These are phyloP conservation scores for Suillus plorans DNA, from an alignment of 768 basidiomycete species.

Conservation along the genomic window DNA sequence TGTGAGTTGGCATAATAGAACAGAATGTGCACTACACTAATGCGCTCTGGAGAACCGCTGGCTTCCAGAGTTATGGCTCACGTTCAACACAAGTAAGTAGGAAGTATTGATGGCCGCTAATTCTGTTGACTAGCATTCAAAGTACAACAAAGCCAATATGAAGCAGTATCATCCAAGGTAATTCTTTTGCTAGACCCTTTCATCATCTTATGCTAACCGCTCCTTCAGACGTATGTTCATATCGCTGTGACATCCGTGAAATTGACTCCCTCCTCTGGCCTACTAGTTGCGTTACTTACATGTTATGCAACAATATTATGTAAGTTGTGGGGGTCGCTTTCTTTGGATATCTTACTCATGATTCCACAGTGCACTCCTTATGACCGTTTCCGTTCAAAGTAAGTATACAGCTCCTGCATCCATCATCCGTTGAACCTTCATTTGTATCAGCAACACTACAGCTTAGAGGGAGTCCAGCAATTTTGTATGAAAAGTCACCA, in stretches of 20 bases:
- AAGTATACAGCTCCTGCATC: background rate
- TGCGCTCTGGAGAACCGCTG: slow-evolving; percentile 7
- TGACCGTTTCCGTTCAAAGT: slow-evolving; percentile 15
- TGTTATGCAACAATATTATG: slow-evolving; percentile 11
- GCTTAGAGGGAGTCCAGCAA: slow-evolving; percentile 2
- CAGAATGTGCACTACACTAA: background rate
- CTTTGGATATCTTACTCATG: background rate
- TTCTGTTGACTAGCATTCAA: background rate
- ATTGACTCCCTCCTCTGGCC: background rate
- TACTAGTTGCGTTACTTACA: slow-evolving; percentile 10
- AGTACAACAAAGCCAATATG: slow-evolving; percentile 1
- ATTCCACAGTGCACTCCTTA: slow-evolving; percentile 9
- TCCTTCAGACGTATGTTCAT: background rate
- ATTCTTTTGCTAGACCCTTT: background rate
- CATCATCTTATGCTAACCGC: background rate
- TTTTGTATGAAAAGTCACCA: background rate
- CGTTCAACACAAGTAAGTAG: slow-evolving; percentile 4
- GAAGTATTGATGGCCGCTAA: background rate
- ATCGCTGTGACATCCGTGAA: background rate
- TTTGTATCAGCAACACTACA: slow-evolving; percentile 7
- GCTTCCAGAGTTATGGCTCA: slow-evolving; percentile 9
- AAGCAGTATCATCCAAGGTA: slow-evolving; percentile 5
- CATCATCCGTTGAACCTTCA: background rate
- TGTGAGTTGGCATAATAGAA: slow-evolving; percentile 1
- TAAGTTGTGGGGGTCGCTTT: background rate